Base-by-base conservation (phyloP, 345 rosid genomes). In the sweet orange (Citrus sinensis) region DNA sequence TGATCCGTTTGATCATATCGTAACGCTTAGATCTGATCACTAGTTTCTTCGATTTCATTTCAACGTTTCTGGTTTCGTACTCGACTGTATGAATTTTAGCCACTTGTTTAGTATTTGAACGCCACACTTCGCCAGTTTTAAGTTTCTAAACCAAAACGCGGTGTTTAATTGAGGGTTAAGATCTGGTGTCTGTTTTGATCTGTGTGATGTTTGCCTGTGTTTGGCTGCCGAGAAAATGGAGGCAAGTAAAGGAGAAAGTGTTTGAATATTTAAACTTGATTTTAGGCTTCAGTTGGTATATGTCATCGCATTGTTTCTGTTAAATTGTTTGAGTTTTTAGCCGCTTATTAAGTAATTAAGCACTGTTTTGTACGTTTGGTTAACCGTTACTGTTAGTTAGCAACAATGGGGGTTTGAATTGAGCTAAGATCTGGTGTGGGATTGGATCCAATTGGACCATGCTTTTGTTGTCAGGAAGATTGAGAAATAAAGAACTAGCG, bases 1-100 rank as follows among this genome's bases (percentile, higher is more conserved):
- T 22, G 63, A 75, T 75, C 62, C 20, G 42, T 75, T 64, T 34
- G 71, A 64, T 49, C 25, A n/a, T 17, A 54, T 49, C 22, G 39
- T 49, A 64, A 49, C 32, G 73, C 27, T 56, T 76, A 76, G 79
- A 76, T 76, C 79, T 76, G 79, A 56, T 76, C 56, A 67, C 24
- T 37, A 25, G 22, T 10, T 68, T 9, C 79, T 27, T 67, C 71
- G 58, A 56, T 76, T 56, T 66, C 22, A 76, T 67, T 67, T 67
- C 55, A 5, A 5, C 20, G 49, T 62, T 22, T 46, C 35, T 42
- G 11, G 58, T 70, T 40, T 37, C 71, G 73, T 25, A 54, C 49
- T 2, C 19, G 14, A 56, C 8, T 1, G 0, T 64, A 9, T 14
- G 39, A 67, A 67, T 67, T 76, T 5, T 76, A 51, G 49, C 70